These are phyloP conservation scores for Aspergillus spinulosporus DNA, from an alignment of 2,329 filamentous ascomycete species.

Conservation along the genomic window DNA sequence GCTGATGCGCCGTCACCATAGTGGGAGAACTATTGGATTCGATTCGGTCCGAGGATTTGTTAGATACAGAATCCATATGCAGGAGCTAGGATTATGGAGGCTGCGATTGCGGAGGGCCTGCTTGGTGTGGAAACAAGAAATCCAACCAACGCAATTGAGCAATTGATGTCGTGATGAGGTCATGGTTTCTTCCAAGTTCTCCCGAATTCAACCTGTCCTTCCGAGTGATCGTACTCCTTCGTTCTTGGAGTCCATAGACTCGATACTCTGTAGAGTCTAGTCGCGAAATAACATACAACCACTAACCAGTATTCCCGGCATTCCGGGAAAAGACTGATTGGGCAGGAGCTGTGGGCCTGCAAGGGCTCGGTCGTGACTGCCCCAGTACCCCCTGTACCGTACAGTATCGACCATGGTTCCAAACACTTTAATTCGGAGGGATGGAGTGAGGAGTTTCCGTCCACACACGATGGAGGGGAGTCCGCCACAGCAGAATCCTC, in stretches of 20 bases:
- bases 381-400: slow-evolving; percentile 20
- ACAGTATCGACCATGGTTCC: slow-evolving; percentile 23
- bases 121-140: not conserved
- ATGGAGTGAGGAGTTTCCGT: not conserved
- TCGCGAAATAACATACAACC: no score
- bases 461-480: not conserved
- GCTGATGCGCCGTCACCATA: not conserved
- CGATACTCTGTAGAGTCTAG: no score
- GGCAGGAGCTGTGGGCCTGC: slow-evolving; percentile 17
- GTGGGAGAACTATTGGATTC: not conserved
- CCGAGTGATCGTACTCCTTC: not conserved
- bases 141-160: not conserved
- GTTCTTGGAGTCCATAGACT: not conserved
- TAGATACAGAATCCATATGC: not conserved
- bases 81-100: not conserved
- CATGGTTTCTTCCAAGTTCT: not conserved
- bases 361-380: slow-evolving; percentile 13
- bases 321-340: slow-evolving; percentile 18
- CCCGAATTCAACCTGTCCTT: not conserved
- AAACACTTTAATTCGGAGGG: slow-evolving; percentile 19
- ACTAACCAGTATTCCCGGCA: slow-evolving; percentile 4
- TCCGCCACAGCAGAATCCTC: not conserved
- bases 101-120: not conserved
- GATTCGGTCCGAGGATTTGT: not conserved
- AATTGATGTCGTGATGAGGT: slow-evolving; percentile 10